Conservation (phyloP, 345 rosid species). For the Toxicodendron radicans region DNA sequence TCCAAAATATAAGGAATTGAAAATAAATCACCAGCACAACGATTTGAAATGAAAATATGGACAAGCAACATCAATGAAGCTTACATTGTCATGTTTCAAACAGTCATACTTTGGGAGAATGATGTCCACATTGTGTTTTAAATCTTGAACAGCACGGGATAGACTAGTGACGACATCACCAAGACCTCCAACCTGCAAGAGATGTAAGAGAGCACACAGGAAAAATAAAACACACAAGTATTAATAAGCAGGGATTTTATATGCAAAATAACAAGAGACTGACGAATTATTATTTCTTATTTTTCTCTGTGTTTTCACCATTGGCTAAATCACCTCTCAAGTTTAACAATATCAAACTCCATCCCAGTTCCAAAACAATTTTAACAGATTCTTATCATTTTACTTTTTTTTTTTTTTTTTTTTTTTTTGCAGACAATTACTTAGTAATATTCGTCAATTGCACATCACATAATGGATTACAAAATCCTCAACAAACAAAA, state of each 20-base stretch:
- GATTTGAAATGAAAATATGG: conserved; percentile 4
- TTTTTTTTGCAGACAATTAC: neutral
- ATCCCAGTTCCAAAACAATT: neutral
- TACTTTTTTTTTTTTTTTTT: neutral
- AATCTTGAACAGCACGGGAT: conserved; percentile 95
- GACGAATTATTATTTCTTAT: neutral
- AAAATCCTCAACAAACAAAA: neutral
- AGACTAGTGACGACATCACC: conserved; percentile 97
- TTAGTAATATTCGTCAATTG: neutral
- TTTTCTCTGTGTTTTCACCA: neutral
- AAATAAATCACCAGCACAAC: conserved; percentile 8
- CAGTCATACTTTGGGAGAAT: conserved; percentile 92
- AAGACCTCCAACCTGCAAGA: conserved; percentile 89
- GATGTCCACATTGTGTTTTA: conserved; percentile 83
- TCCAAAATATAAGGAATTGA: neutral
- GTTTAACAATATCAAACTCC: neutral
- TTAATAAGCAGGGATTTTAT: neutral
- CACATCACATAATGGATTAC: neutral
- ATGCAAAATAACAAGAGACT: neutral
- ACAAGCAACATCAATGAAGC: conserved; percentile 34
- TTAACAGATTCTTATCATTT: neutral
- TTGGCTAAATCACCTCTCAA: neutral
- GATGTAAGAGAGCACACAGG: conserved; percentile 13
- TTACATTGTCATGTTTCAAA: conserved; percentile 70
- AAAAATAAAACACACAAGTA: neutral